Evolutionary conservation across 2,329 filamentous ascomycete species (phyloP).

Genomic region (Diaporthe sp.): DNA sequence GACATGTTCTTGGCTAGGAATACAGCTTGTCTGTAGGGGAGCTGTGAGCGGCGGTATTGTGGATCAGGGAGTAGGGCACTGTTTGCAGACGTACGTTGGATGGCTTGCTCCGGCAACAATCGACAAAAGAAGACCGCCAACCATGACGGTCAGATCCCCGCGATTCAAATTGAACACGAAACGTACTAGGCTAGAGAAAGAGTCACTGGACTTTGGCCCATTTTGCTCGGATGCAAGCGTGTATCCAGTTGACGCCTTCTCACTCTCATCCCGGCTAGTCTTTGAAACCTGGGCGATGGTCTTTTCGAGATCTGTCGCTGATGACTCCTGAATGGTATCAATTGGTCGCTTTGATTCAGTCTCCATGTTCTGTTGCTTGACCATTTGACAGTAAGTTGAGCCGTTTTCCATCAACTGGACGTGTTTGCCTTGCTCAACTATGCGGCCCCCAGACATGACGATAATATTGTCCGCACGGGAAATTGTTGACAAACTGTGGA

Average conservation of each 20-base stretch:
- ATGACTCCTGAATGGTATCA: conserved; percentile 64
- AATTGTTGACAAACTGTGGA: conserved; percentile 85
- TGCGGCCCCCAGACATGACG: conserved; percentile 85
- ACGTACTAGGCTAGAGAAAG: background rate
- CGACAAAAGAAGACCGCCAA: background rate
- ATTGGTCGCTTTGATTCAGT: conserved; percentile 66
- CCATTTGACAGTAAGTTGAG: conserved; percentile 86
- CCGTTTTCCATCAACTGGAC: conserved; percentile 78
- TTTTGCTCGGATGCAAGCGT: background rate
- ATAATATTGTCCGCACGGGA: conserved; percentile 95
- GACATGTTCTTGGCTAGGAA: conserved; percentile 73
- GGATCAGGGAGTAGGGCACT: background rate
- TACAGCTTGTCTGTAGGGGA: background rate
- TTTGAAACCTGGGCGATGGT: background rate
- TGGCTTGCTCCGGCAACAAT: background rate
- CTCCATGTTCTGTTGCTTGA: conserved; percentile 88
- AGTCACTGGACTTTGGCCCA: background rate
- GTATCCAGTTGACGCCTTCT: background rate
- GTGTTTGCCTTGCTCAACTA: conserved; percentile 93
- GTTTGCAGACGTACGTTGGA: background rate
- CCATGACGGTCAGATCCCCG: background rate
- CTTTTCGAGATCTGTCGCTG: conserved; percentile 65
- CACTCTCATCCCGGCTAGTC: background rate
- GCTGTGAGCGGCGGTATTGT: background rate
- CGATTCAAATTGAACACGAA: conserved; percentile 1